Percentiles rank a stretch among this genome's conserved stretches.
These are phyloP conservation scores for Cytauxzoon felis DNA, from an alignment of 169 alveolate genomes.

Conservation along the genomic window DNA sequence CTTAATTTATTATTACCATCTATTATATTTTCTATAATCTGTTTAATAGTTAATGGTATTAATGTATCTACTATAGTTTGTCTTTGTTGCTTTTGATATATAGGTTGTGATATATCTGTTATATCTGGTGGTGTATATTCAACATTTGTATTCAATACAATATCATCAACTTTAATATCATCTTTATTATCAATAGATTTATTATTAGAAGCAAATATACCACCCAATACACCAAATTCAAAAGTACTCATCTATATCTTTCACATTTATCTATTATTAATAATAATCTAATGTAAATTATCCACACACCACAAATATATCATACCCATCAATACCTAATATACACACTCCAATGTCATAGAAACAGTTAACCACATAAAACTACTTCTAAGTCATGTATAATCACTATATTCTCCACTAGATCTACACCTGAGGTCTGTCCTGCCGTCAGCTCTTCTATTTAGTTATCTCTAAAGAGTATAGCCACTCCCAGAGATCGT, in stretches of 20 bases:
- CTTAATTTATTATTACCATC: conserved; percentile 51
- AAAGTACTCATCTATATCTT: conserved; percentile 53
- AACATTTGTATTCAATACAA: conserved; percentile 9
- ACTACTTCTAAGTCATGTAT: no score
- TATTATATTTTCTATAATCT: conserved; percentile 26
- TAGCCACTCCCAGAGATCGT: no score
- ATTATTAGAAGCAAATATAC: conserved; percentile 42
- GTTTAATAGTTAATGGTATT: conserved; percentile 36
- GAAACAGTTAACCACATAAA: no score
- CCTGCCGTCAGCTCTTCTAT: no score
- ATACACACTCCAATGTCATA: no score
- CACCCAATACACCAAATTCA: conserved; percentile 60
- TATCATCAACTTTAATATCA: conserved; percentile 24
- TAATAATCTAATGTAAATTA: no score
- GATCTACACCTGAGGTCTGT: no score
- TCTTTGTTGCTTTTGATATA: conserved; percentile 35
- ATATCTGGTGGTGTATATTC: conserved; percentile 65
- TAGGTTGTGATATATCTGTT: conserved; percentile 19
- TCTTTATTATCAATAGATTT: neutral
- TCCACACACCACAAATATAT: no score
- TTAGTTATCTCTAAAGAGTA: no score
- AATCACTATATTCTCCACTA: no score
- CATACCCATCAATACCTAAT: no score
- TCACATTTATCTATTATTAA: no score
- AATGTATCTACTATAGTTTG: conserved; percentile 23